Evolutionary conservation across 208 protist genomes (phyloP), one percentile per base, ranked within the genome.

Genomic region (Leishmania tarentolae): DNA sequence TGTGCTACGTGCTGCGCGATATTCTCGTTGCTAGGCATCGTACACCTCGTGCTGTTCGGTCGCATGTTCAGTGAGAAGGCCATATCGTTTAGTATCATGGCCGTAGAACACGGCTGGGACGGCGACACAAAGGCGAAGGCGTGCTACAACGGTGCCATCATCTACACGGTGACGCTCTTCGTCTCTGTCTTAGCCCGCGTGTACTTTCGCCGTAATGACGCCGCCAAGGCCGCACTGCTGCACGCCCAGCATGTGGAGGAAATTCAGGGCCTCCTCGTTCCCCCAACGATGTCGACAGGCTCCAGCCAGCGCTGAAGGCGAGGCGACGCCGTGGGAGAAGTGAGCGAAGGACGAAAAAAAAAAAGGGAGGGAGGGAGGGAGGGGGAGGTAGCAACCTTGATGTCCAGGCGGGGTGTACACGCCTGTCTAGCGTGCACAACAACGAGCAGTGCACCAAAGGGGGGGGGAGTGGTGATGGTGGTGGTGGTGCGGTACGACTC

Each of bases 61-160:
- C 78, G 83, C 73, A 96, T 98, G 93, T 95, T 97, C 83, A 84
- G 86, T 68, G 74, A 76, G 40, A 83, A 87, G 31, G 92, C 90
- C 21, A 81, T 97, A 71, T 95, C 92, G 63, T 98, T 98, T 68
- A 85, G 89, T 47, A 93, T 98, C 37, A 82, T 78, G 70, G 71
- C 89, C 9, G 86, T 95, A 19, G 91, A 97, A 65, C 80, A 86
- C 52, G 89, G 89, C 1, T 98, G 95, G 93, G 88, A 96, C 70
- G 69, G 83, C 11, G 80, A 91, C 13, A 91, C 81, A 24, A 98
- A 98, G 88, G 93, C 93, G 9, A 91, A 94, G 84, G 83, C 92
- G 24, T 97, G 93, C 86, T 98, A 95, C 83, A 94, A 92, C 72
- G 95, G 88, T 5, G 95, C 95, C 37, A 94, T 96, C 37, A 87